Evolutionary conservation across 1,284 basidiomycete species (phyloP), one percentile per base, ranked within the genome.

Genomic region (Chalciporus piperatoides): DNA sequence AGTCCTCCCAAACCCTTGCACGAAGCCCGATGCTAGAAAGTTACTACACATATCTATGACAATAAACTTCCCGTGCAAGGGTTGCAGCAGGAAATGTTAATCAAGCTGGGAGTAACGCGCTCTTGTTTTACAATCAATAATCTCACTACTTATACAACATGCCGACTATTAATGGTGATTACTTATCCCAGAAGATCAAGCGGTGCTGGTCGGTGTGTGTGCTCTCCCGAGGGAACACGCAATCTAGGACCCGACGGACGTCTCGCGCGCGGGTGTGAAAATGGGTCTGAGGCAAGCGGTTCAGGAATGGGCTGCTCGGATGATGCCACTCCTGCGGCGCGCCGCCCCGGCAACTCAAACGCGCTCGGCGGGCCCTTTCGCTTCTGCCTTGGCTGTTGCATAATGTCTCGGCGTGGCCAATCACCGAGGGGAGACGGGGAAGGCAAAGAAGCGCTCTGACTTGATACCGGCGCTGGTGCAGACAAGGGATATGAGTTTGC

Each of bases 391-490:
- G 46, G 36, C 33, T 61, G 68, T 24, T 71, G 65, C 58, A 77
- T 70, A 41, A 73, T 67, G 53, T 81, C 73, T 12, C 61, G 56
- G 24, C 77, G 74, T 15, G 81, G 81, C 82, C 81, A 84, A 41
- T 76, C 61, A 17, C 79, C 78, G 1, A 83, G 64, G 4, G 77
- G 79, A 11, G 73, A 67, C n/a, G 78, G 75, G 6, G 71, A 70
- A 12, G 70, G 53, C 2, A 56, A 53, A 7, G 53, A 51, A 14
- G 2, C 17, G 52, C 46, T 49, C 30, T 50, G 50, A 47, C 15
- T 27, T 41, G 43, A 40, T 7, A 48, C 32, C 6, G n/a, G 14
- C 32, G 32, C 27, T 11, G 52, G 51, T 42, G 40, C 52, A 45
- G 61, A 54, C 19, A 61, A 51, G 49, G 65, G 65, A 39, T 65